phyloP scores from a whole-genome alignment of 148 eudicot species.

The Chenopodium album region DNA sequence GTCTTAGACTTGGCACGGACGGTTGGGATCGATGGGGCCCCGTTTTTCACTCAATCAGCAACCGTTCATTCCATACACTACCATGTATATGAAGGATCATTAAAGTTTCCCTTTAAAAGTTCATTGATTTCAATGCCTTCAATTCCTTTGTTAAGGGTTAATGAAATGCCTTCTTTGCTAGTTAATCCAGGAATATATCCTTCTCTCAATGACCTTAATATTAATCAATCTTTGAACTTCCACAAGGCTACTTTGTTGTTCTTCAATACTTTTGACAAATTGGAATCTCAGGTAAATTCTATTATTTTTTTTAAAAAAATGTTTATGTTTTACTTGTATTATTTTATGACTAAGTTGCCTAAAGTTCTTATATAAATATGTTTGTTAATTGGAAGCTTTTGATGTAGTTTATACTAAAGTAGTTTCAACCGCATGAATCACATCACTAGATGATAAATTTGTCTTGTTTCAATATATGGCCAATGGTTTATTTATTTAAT shows the following conservation, averaged over 20 bases:
- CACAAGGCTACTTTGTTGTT: constrained; percentile 39
- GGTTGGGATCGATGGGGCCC: constrained; percentile 16
- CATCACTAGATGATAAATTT: too few species aligned
- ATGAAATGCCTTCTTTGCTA: constrained; percentile 43
- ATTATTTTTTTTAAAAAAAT: neutral
- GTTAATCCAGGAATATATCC: constrained; percentile 19
- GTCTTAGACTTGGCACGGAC: constrained; percentile 16
- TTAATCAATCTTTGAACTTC: constrained; percentile 35
- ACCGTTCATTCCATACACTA: constrained; percentile 26
- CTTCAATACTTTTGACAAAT: constrained; percentile 39
- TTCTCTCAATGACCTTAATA: constrained; percentile 21
- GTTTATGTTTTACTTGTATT: too few species aligned
- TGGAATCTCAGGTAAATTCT: constrained; percentile 43
- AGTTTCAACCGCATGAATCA: too few species aligned
- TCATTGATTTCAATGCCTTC: constrained; percentile 22
- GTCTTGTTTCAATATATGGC: too few species aligned
- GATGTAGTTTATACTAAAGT: too few species aligned
- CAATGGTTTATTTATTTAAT: too few species aligned
- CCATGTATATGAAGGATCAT: constrained; percentile 14
- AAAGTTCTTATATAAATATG: too few species aligned
- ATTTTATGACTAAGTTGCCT: too few species aligned
- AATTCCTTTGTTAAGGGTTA: constrained; percentile 17
- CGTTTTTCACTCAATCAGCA: constrained; percentile 23
- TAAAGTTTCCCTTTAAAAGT: constrained; percentile 3
- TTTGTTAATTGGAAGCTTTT: too few species aligned